A percentile compares a stretch with the other conserved stretches of the same genome.
Evolutionary conservation across 768 basidiomycete genomes (phyloP).

Genomic region (Mycena filopes): DNA sequence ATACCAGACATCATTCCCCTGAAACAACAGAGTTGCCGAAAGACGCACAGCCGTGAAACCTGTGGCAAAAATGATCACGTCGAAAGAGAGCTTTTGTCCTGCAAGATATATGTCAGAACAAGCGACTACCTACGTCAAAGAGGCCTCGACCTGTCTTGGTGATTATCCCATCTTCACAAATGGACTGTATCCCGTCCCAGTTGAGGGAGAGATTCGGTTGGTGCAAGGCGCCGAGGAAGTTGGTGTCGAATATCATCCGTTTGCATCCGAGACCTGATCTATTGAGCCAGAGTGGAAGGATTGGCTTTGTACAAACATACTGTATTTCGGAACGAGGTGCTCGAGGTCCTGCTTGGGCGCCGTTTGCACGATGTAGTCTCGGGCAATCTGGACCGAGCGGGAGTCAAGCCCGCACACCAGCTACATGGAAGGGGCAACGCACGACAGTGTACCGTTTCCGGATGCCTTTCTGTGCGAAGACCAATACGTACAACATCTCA

Average conservation of each 20-base stretch:
- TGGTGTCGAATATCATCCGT: constrained; percentile 61
- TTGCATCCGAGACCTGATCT: constrained; percentile 62
- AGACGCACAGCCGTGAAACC: constrained; percentile 45
- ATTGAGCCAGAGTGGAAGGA: neutral
- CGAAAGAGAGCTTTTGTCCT: constrained; percentile 49
- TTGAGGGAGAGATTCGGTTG: constrained; percentile 58
- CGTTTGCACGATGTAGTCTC: constrained; percentile 47
- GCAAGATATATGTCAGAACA: constrained; percentile 29
- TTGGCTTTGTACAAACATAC: constrained; percentile 43
- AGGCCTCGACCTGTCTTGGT: constrained; percentile 48
- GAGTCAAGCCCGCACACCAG: neutral
- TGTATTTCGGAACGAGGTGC: constrained; percentile 59
- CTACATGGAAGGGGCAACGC: neutral
- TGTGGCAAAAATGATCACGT: constrained; percentile 55
- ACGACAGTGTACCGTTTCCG: constrained; percentile 22
- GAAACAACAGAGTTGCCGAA: neutral
- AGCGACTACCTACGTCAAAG: constrained; percentile 5
- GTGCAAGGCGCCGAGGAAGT: constrained; percentile 57
- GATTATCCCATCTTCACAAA: constrained; percentile 54
- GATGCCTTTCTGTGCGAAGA: constrained; percentile 22
- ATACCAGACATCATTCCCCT: neutral
- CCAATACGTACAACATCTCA: constrained; percentile 17
- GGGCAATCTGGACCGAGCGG: constrained; percentile 31
- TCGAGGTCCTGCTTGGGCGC: constrained; percentile 59
- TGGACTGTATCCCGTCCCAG: constrained; percentile 52